Conservation (phyloP, 2,329 filamentous ascomycete genomes). For the Stachybotrys elegans region DNA sequence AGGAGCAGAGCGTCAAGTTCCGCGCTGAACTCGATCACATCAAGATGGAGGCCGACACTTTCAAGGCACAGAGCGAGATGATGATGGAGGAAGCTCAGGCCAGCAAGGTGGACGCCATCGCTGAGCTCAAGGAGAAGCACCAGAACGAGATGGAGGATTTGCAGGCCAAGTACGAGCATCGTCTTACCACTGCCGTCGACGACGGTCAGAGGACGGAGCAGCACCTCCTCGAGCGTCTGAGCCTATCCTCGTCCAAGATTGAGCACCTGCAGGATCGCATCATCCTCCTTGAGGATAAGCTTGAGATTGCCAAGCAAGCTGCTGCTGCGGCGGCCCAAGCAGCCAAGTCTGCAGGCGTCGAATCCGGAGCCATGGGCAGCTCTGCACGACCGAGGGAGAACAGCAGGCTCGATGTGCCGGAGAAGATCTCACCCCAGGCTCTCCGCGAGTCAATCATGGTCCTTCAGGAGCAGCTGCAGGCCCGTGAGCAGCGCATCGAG, state of each 20-base stretch:
- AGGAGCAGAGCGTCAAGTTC: slow-evolving; percentile 69
- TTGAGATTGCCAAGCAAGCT: slow-evolving; percentile 84
- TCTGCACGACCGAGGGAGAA: slow-evolving; percentile 15
- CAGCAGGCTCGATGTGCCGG: slow-evolving; percentile 53
- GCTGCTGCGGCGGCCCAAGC: slow-evolving; percentile 78
- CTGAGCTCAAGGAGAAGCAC: slow-evolving; percentile 51
- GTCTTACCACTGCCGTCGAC: slow-evolving; percentile 68
- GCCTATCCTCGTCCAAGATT: slow-evolving; percentile 76
- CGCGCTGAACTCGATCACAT: slow-evolving; percentile 73
- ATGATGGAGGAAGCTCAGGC: slow-evolving; percentile 75
- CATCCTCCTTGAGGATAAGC: slow-evolving; percentile 78
- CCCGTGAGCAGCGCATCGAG: slow-evolving; percentile 86
- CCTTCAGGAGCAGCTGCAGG: slow-evolving; percentile 92
- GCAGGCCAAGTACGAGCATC: slow-evolving; percentile 68
- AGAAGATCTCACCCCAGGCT: slow-evolving; percentile 90
- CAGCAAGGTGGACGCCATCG: slow-evolving; percentile 54
- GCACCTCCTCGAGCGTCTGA: slow-evolving; percentile 75
- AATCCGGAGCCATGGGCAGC: slow-evolving; percentile 18
- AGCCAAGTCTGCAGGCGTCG: slow-evolving; percentile 53
- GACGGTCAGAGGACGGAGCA: slow-evolving; percentile 77
- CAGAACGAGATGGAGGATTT: slow-evolving; percentile 69
- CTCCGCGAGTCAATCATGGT: slow-evolving; percentile 94
- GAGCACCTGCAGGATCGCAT: slow-evolving; percentile 84
- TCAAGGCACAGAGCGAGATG: slow-evolving; percentile 76
- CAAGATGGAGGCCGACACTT: slow-evolving; percentile 73